phyloP scores from a whole-genome alignment of 1,284 basidiomycete species.

The Naganishia liquefaciens region DNA sequence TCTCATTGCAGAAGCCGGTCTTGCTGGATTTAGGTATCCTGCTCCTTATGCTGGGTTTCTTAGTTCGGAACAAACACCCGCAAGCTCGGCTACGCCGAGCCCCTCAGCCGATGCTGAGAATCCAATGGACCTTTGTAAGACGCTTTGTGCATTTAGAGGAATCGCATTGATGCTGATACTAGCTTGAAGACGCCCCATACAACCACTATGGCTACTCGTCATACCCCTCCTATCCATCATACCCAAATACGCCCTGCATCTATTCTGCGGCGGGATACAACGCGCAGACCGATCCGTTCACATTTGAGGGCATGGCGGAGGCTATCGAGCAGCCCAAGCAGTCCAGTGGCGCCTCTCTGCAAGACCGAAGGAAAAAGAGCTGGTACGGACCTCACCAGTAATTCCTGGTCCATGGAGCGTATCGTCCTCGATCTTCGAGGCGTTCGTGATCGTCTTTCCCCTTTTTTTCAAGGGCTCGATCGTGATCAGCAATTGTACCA shows the following conservation, averaged over 20 bases:
- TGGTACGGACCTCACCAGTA: constrained; percentile 25
- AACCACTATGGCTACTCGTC: constrained; percentile 14
- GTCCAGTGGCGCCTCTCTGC: not conserved
- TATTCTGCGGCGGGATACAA: constrained; percentile 17
- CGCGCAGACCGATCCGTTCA: constrained; percentile 20
- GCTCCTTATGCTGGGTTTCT: constrained; percentile 1
- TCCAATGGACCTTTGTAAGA: constrained; percentile 22
- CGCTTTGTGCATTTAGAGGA: not conserved
- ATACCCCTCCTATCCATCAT: constrained; percentile 6
- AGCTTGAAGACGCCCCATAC: constrained; percentile 3
- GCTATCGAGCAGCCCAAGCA: constrained; percentile 3
- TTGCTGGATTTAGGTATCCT: constrained; percentile 11
- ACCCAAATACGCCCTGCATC: constrained; percentile 21
- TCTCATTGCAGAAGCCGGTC: not conserved
- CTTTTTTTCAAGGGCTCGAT: too few relatives aligned
- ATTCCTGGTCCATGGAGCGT: not conserved
- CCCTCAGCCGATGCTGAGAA: constrained; percentile 4
- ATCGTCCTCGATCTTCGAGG: too few relatives aligned
- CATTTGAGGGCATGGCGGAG: constrained; percentile 14
- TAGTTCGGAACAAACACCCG: constrained; percentile 14
- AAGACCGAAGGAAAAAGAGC: constrained; percentile 24
- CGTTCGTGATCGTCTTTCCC: too few relatives aligned
- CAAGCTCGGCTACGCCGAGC: constrained; percentile 12
- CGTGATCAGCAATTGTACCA: too few relatives aligned
- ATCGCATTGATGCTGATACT: not conserved